Conservation (phyloP, 352 stramenopile species). For the Phytophthora macrochlamydospora region DNA sequence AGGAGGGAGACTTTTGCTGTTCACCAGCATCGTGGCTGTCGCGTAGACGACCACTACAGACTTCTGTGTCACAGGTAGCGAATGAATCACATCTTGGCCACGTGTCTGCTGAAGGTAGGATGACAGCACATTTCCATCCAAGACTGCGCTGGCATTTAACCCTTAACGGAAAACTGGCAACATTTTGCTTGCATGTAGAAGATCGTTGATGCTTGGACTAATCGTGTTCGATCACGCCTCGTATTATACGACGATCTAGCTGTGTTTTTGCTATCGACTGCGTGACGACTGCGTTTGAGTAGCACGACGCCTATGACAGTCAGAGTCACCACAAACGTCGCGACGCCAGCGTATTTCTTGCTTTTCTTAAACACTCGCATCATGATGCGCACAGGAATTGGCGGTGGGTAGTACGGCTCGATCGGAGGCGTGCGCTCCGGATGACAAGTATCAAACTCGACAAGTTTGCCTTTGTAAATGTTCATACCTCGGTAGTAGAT, state of each 20-base stretch:
- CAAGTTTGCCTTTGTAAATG: slow-evolving; percentile 52
- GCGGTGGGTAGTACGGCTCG: slow-evolving; percentile 62
- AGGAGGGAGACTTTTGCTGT: no score
- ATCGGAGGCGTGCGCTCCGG: slow-evolving; percentile 65
- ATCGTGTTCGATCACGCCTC: no score
- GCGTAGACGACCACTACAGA: no score
- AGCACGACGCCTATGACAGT: slow-evolving; percentile 24
- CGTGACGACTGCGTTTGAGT: slow-evolving; percentile 21
- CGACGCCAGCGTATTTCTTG: slow-evolving; percentile 29
- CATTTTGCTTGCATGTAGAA: no score
- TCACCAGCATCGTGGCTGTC: no score
- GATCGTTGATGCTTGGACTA: no score
- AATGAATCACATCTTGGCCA: no score
- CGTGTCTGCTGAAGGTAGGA: no score
- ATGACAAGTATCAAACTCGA: slow-evolving; percentile 82
- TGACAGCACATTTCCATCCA: no score
- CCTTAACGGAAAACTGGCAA: no score
- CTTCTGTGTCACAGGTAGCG: no score
- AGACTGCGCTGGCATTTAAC: no score
- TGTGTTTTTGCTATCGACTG: slow-evolving; percentile 32
- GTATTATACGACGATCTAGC: slow-evolving; percentile 11
- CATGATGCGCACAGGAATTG: slow-evolving; percentile 60
- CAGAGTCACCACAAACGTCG: slow-evolving; percentile 14
- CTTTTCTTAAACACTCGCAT: slow-evolving; percentile 67
- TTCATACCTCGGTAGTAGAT: slow-evolving; percentile 75